Percentiles rank a stretch among this genome's conserved stretches.
phyloP scores from a whole-genome alignment of 140 eudicot genomes.

The Ambrosia hybrid region DNA sequence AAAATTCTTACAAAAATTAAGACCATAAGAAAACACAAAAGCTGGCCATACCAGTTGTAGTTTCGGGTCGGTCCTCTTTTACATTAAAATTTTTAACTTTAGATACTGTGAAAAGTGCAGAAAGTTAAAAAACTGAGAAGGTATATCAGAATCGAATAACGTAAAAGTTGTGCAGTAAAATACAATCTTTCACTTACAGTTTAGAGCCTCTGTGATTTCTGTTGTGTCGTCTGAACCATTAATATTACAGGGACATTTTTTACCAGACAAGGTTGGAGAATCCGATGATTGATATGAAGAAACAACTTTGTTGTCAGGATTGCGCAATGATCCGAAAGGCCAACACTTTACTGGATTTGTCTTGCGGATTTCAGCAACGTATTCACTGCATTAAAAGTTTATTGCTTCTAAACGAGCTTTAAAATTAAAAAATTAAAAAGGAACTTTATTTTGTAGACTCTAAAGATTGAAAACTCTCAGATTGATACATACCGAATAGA shows the following conservation, averaged over 20 bases:
- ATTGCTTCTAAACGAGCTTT: neutral
- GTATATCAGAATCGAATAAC: slow-evolving; percentile 10
- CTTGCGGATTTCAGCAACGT: slow-evolving; percentile 48
- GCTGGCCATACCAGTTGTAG: slow-evolving; percentile 21
- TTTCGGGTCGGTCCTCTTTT: slow-evolving; percentile 20
- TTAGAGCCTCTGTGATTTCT: slow-evolving; percentile 18
- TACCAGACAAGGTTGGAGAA: slow-evolving; percentile 34
- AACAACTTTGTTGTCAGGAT: slow-evolving; percentile 16
- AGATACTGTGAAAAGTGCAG: slow-evolving; percentile 21
- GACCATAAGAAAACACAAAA: slow-evolving; percentile 17
- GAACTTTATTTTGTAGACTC: neutral
- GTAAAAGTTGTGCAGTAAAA: neutral
- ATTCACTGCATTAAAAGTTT: slow-evolving; percentile 48
- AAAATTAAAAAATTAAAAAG: neutral
- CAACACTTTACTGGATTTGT: slow-evolving; percentile 39
- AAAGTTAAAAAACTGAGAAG: slow-evolving; percentile 8
- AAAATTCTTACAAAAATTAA: slow-evolving; percentile 4
- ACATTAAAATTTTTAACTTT: neutral
- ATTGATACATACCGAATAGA: slow-evolving; percentile 44
- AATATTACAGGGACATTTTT: slow-evolving; percentile 5
- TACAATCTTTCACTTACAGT: slow-evolving; percentile 8
- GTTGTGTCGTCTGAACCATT: slow-evolving; percentile 20
- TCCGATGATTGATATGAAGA: slow-evolving; percentile 21
- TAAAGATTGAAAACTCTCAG: neutral
- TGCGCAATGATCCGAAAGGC: slow-evolving; percentile 7